A percentile compares a stretch with the other conserved stretches of the same genome.
Conservation (phyloP, 345 rosid species). For the Chamaenerion angustifolium region DNA sequence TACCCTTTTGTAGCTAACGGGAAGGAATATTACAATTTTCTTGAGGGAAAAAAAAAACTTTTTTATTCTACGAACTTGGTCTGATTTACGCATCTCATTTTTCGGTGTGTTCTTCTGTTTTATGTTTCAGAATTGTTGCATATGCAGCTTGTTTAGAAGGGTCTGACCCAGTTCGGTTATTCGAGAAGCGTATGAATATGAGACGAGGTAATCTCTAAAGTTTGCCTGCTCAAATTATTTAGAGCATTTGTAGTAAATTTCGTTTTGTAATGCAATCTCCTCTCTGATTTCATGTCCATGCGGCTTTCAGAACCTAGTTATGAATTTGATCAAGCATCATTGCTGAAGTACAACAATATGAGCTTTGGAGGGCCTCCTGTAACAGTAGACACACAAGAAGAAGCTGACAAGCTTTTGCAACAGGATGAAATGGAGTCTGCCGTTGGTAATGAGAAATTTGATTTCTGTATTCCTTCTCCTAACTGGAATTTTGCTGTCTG, state of each 20-base stretch:
- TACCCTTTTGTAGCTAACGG: no score
- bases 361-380: slow-evolving; percentile 95
- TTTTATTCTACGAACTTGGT: not conserved
- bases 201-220: slow-evolving; percentile 48
- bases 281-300: no score
- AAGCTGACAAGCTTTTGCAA: slow-evolving; percentile 56
- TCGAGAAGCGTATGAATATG: slow-evolving; percentile 77
- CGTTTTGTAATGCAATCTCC: no score
- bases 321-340: slow-evolving; percentile 55
- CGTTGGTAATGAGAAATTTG: slow-evolving; percentile 32
- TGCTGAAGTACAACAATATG: slow-evolving; percentile 84
- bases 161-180: slow-evolving; percentile 78
- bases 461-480: not conserved
- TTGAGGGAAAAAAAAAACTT: not conserved
- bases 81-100: slow-evolving; percentile 4
- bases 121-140: slow-evolving; percentile 39
- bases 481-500: not conserved
- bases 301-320: slow-evolving; percentile 60
- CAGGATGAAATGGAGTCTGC: slow-evolving; percentile 54
- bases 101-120: slow-evolving; percentile 9
- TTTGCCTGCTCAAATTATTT: no score
- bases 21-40: not conserved
- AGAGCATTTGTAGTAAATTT: not conserved
- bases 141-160: slow-evolving; percentile 96
- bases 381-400: slow-evolving; percentile 53